phyloP scores from a whole-genome alignment of 805 yeast genomes.

The Candida coquimbonensis region DNA sequence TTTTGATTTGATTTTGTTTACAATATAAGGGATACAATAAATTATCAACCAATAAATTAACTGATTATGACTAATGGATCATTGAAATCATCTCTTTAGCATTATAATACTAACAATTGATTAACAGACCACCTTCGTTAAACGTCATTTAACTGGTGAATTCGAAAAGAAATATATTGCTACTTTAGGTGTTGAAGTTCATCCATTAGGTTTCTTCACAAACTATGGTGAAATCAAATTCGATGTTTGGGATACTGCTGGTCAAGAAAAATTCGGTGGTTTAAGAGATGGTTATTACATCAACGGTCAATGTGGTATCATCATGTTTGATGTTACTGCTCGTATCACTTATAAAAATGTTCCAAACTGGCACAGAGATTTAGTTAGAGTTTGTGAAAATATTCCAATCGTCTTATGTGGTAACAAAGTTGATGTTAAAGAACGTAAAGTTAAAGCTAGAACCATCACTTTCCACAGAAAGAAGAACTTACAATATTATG shows the following conservation, averaged over 20 bases:
- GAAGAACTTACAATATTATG: conserved; percentile 99
- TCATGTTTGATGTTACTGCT: conserved; percentile 99
- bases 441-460: conserved; percentile 99
- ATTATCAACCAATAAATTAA: neutral
- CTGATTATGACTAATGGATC: neutral
- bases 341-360: conserved; percentile 99
- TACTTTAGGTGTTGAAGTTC: conserved; percentile 99
- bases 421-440: conserved; percentile 99
- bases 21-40: neutral
- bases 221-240: conserved; percentile 98
- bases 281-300: conserved; percentile 99
- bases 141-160: conserved; percentile 99
- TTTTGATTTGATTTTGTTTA: conserved; percentile 1
- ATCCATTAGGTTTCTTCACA: conserved; percentile 96
- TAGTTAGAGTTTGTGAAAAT: conserved; percentile 99
- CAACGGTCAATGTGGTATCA: conserved; percentile 99
- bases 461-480: conserved; percentile 99
- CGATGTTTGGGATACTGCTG: conserved; percentile 99
- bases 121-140: conserved; percentile 87
- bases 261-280: conserved; percentile 99
- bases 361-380: conserved; percentile 99
- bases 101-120: conserved; percentile 9
- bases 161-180: conserved; percentile 98
- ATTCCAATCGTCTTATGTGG: conserved; percentile 98
- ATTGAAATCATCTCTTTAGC: too few species aligned